Base-by-base conservation (phyloP, 306 rosid species). In the Begonia loranthoides region DNA sequence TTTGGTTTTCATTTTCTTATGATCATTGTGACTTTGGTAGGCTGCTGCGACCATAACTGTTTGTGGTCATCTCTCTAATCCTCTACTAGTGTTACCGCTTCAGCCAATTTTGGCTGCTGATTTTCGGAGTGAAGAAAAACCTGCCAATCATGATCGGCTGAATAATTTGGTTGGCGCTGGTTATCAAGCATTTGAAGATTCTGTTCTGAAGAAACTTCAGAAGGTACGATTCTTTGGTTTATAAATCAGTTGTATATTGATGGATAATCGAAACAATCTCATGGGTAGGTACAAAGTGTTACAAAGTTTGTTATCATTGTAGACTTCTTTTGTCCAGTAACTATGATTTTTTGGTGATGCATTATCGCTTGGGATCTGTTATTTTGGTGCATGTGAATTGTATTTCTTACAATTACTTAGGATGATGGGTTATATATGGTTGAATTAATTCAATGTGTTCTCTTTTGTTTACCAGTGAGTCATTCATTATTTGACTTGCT, bases 71-170 rank as follows among this genome's bases (percentile, higher is more conserved):
- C 79, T 86, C 56, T 73, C 82, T 55, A 90, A 86, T 54, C 95
- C 94, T 0, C 76, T 86, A 68, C 69, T 86, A 43, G 88, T 92
- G 59, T 65, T 80, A 39, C 94, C 93, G 52, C 92, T 86, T 57
- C 84, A 74, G 54, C 88, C 95, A 17, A 59, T 63, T 15, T 61
- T 60, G 22, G 58, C 70, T 0, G 64, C 81, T 3, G 80, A 70
- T 62, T 17, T 67, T 60, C 63, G 79, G 1, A 56, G 64, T 62
- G 55, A 67, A 38, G 76, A 69, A 13, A 74, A 51, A 64, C 33
- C 93, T 3, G 67, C 52, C 1, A 88, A 71, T 50, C 64, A 70
- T 45, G 74, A 76, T 33, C 66, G 16, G 47, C 45, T 76, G 19
- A 55, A 61, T 53, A 67, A 79, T 62, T 61, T 90, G 71, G 80